Evolutionary conservation across 768 basidiomycete genomes (phyloP).

Genomic region (Sarcomyxa edulis): DNA sequence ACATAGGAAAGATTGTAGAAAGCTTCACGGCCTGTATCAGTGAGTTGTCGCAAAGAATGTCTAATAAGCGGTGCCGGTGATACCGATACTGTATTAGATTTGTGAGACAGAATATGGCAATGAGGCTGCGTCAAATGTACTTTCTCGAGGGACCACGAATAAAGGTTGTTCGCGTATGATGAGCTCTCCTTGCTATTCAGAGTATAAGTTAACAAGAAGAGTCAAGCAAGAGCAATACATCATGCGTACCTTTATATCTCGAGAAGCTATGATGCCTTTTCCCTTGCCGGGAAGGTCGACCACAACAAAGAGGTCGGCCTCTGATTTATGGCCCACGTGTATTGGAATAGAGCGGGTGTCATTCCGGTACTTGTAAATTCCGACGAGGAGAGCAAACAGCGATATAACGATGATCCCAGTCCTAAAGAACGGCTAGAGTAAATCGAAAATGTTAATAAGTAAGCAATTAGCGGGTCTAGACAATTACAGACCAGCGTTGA

Average conservation of each 20-base stretch:
- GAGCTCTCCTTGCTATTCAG: slow-evolving; percentile 50
- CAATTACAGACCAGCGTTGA: too few relatives aligned
- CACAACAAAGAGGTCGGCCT: slow-evolving; percentile 27
- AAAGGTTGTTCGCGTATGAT: slow-evolving; percentile 51
- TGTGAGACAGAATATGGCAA: slow-evolving; percentile 3
- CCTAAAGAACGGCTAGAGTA: too few relatives aligned
- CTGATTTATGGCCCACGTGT: too few relatives aligned
- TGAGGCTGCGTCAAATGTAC: slow-evolving; percentile 36
- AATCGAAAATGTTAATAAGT: too few relatives aligned
- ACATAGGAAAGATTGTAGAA: slow-evolving; percentile 57
- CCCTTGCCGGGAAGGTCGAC: slow-evolving; percentile 49
- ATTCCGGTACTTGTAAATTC: too few relatives aligned
- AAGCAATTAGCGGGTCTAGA: too few relatives aligned
- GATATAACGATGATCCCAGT: too few relatives aligned
- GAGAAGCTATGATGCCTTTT: slow-evolving; percentile 46
- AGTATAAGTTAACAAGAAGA: background rate
- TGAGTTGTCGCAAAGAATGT: slow-evolving; percentile 26
- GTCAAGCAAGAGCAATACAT: background rate
- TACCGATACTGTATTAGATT: slow-evolving; percentile 26
- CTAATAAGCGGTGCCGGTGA: slow-evolving; percentile 43
- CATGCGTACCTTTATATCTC: slow-evolving; percentile 41
- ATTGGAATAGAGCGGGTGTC: too few relatives aligned
- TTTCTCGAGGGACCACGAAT: slow-evolving; percentile 42
- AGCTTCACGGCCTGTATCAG: slow-evolving; percentile 26
- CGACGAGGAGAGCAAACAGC: too few relatives aligned